These are phyloP conservation scores for Colletotrichum agaves DNA, from an alignment of 2,329 filamentous ascomycete species.

Conservation along the genomic window DNA sequence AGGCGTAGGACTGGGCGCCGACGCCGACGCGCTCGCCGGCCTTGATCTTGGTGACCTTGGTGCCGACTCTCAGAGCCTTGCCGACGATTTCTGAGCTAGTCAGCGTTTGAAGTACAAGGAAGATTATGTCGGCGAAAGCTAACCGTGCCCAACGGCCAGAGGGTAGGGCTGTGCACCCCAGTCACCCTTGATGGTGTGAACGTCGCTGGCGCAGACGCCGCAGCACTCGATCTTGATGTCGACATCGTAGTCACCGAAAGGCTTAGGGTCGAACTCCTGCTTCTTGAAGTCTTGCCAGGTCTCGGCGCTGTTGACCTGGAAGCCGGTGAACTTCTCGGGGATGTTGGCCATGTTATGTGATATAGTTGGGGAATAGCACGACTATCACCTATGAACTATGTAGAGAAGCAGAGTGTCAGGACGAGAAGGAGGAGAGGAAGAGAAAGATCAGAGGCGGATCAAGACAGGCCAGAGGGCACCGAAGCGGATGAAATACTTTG, in stretches of 20 bases:
- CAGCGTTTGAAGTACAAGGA: not conserved
- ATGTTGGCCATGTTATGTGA: slow-evolving; percentile 56
- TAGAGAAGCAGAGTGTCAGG: slow-evolving; percentile 6
- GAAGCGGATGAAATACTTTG: slow-evolving; percentile 36
- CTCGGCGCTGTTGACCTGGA: slow-evolving; percentile 66
- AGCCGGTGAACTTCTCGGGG: slow-evolving; percentile 70
- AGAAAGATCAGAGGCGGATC: not conserved
- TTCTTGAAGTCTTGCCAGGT: slow-evolving; percentile 72
- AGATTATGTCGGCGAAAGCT: slow-evolving; percentile 39
- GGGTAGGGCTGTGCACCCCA: slow-evolving; percentile 73
- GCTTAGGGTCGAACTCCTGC: slow-evolving; percentile 83
- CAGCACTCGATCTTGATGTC: slow-evolving; percentile 88
- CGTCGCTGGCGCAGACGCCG: slow-evolving; percentile 78
- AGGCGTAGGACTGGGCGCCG: slow-evolving; percentile 74
- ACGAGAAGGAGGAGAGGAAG: slow-evolving; percentile 10
- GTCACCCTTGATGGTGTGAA: slow-evolving; percentile 76
- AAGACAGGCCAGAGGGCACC: slow-evolving; percentile 13
- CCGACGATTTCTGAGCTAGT: slow-evolving; percentile 71
- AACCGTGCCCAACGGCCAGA: slow-evolving; percentile 74
- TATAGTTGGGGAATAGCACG: slow-evolving; percentile 6
- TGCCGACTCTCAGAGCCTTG: slow-evolving; percentile 73
- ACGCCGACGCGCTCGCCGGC: slow-evolving; percentile 74
- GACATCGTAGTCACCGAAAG: slow-evolving; percentile 87
- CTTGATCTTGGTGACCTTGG: slow-evolving; percentile 70
- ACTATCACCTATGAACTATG: not conserved